Percentiles rank a stretch among this genome's conserved stretches.
phyloP scores from a whole-genome alignment of 2,329 filamentous ascomycete species.

The Geoglossum cookeanum region DNA sequence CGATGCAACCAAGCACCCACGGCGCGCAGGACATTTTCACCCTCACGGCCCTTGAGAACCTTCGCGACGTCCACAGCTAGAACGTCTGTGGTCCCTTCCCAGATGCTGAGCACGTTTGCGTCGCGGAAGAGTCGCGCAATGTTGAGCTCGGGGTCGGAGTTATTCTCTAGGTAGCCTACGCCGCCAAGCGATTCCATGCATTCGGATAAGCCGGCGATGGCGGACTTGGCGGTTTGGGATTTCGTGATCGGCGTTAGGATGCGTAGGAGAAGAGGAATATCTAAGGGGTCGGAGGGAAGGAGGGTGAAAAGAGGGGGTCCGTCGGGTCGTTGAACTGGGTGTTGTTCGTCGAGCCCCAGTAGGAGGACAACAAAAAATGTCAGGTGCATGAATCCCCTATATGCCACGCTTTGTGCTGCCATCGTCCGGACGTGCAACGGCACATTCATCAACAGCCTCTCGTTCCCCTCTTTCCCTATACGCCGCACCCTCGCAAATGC shows the following conservation, averaged over 20 bases:
- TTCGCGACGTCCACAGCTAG: slow-evolving; percentile 23
- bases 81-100: slow-evolving; percentile 24
- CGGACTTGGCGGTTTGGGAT: slow-evolving; percentile 17
- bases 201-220: slow-evolving; percentile 14
- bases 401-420: slow-evolving; percentile 34
- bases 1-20: not conserved
- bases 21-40: not conserved
- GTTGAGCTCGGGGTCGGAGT: slow-evolving; percentile 20
- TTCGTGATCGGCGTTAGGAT: slow-evolving; percentile 42
- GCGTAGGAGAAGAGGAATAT: slow-evolving; percentile 27
- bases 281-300: slow-evolving; percentile 4
- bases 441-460: slow-evolving; percentile 29
- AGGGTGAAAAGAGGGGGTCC: slow-evolving; percentile 10
- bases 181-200: slow-evolving; percentile 24
- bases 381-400: slow-evolving; percentile 37
- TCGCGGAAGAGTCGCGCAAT: slow-evolving; percentile 22
- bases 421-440: slow-evolving; percentile 39
- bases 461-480: slow-evolving; percentile 21
- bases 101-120: slow-evolving; percentile 24
- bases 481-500: slow-evolving; percentile 39
- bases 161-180: slow-evolving; percentile 25
- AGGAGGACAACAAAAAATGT: slow-evolving; percentile 33
- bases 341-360: slow-evolving; percentile 29
- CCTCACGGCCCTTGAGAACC: slow-evolving; percentile 14
- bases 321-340: slow-evolving; percentile 20